Conservation (phyloP, 441 rosid species). For the Rhodomyrtus psidioides region DNA sequence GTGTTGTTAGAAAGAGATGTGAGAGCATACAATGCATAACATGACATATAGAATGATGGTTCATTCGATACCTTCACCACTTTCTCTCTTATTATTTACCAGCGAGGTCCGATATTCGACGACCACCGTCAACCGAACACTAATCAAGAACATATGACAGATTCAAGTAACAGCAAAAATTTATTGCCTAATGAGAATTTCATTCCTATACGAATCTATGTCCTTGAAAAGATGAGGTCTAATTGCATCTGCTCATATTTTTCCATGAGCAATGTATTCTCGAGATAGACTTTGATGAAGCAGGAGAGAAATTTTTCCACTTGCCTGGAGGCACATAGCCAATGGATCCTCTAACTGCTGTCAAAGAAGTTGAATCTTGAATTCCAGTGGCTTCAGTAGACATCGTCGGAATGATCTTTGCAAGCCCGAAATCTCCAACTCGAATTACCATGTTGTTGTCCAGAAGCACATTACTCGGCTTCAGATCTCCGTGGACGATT, state of each 20-base stretch:
- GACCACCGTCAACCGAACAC: neutral
- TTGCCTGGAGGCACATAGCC: neutral
- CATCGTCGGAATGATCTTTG: neutral
- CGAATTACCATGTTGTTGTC: neutral
- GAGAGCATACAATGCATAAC: neutral
- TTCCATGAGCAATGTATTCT: neutral
- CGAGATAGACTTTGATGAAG: neutral
- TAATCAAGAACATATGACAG: neutral
- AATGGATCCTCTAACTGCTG: neutral
- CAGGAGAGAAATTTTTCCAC: neutral
- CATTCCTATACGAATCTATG: no score
- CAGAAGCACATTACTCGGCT: neutral
- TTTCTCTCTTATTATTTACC: neutral
- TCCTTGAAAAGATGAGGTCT: no score
- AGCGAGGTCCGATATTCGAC: neutral
- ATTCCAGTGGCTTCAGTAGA: fast-evolving
- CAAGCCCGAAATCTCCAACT: neutral
- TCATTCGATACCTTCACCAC: neutral
- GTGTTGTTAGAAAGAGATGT: neutral
- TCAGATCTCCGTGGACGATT: neutral
- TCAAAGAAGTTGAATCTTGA: neutral
- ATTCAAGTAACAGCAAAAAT: neutral
- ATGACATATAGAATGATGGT: neutral
- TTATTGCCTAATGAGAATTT: neutral
- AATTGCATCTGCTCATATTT: no score